Base-by-base conservation (phyloP, 768 basidiomycete genomes). In the Phanerodontia chrysosporium region DNA sequence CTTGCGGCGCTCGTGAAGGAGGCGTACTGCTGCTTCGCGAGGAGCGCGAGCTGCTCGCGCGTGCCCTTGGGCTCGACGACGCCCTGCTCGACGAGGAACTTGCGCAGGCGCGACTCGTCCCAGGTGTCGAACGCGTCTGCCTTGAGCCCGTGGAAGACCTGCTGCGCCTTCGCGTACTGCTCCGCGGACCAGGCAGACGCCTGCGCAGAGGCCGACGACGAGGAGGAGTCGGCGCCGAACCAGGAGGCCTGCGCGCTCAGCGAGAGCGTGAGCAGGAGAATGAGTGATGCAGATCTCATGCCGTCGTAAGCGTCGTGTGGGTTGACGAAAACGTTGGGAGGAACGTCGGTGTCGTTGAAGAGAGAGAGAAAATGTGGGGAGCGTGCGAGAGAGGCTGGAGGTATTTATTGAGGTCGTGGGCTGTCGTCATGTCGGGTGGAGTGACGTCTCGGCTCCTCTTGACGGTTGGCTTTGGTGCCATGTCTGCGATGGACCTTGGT, bases 21-120 rank as follows among this genome's bases (percentile, higher is more conserved):
- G 9, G 75, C 10, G 25, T 73, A 66, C 89, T 89, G 70, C 83
- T 81, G 61, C 83, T 79, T 75, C 89, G 89, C 27, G 91, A 94
- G 42, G 90, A 78, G 16, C 89, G 74, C 22, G 90, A 77, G 22
- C 98, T 83, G 66, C 93, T 83, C 68, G 97, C 95, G 57, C 81
- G 79, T 2, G 1, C 89, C 88, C 28, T 82, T 80, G 14, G 95
- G 95, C 6, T 87, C 82, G 51, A 98, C 84, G 60, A 96, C 78
- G 44, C 95, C 95, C 64, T 96, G 89, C 66, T 90, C 83, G 55
- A 97, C 82, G 12, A 98, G 78, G 74, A 89, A 96, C 62, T 89
- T 78, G 66, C 95, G 84, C 22, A 97, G 78, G 28, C 80, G 80
- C 13, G 84, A 86, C 67, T 98, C 95, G 69, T 90, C 85, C 94